These are phyloP conservation scores for Umbelopsis isabellina DNA, from an alignment of 192 early-diverging fungal species.

Conservation along the genomic window DNA sequence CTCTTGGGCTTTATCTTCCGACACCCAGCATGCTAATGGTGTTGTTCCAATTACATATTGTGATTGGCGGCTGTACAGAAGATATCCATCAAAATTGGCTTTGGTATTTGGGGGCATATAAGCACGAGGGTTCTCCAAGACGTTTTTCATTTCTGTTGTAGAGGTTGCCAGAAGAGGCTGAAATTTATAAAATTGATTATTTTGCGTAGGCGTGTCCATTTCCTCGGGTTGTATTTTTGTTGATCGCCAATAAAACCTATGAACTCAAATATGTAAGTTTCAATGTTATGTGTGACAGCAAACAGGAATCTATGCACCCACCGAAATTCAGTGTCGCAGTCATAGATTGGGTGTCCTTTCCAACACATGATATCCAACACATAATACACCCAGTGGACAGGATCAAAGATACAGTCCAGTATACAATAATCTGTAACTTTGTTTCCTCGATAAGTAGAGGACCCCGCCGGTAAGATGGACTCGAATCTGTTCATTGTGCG, in stretches of 20 bases:
- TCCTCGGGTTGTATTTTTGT: slow-evolving; percentile 47
- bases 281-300: not conserved
- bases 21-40: slow-evolving; percentile 58
- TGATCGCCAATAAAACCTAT: slow-evolving; percentile 52
- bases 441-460: slow-evolving; percentile 46
- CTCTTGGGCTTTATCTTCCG: not conserved
- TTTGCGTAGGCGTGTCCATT: slow-evolving; percentile 42
- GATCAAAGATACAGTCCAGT: slow-evolving; percentile 60
- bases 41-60: slow-evolving; percentile 58
- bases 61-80: slow-evolving; percentile 57
- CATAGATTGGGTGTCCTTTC: slow-evolving; percentile 63
- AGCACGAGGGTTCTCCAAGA: not conserved
- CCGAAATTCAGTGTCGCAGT: slow-evolving; percentile 65
- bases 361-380: slow-evolving; percentile 66
- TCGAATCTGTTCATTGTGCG: slow-evolving; percentile 48
- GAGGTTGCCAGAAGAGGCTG: slow-evolving; percentile 23
- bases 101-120: slow-evolving; percentile 20
- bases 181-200: slow-evolving; percentile 35
- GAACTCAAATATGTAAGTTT: not conserved
- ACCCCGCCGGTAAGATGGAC: slow-evolving; percentile 58
- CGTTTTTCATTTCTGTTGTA: slow-evolving; percentile 10
- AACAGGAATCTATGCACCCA: not conserved
- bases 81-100: slow-evolving; percentile 47
- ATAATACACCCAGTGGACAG: slow-evolving; percentile 52
- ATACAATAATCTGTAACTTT: slow-evolving; percentile 56